phyloP scores from a whole-genome alignment of 2,329 filamentous ascomycete genomes.

The Penicillium sp. region DNA sequence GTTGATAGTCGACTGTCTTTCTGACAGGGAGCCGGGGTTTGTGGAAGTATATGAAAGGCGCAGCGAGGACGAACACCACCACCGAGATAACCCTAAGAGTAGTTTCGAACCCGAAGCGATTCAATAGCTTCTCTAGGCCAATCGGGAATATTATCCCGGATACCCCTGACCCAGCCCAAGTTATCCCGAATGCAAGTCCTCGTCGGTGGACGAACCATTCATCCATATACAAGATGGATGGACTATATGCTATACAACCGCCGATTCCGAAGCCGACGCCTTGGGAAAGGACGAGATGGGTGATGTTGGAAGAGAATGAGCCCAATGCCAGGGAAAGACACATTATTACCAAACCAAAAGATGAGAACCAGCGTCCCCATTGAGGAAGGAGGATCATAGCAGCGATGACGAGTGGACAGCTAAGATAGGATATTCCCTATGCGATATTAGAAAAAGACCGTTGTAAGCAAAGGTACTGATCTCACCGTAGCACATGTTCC shows the following conservation, averaged over 20 bases:
- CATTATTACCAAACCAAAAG: constrained; percentile 17
- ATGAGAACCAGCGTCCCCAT: constrained; percentile 17
- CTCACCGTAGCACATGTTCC: constrained; percentile 27
- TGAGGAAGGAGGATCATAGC: constrained; percentile 18
- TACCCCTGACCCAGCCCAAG: constrained; percentile 34
- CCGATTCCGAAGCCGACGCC: constrained; percentile 36
- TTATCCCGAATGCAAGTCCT: constrained; percentile 39
- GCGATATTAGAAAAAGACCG: background rate
- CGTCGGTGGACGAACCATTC: constrained; percentile 45
- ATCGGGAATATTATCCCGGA: constrained; percentile 42
- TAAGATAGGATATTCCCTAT: constrained; percentile 22
- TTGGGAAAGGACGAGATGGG: constrained; percentile 22
- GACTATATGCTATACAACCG: constrained; percentile 43
- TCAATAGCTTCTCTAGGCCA: constrained; percentile 37
- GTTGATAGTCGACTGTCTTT: constrained; percentile 23
- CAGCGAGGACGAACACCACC: constrained; percentile 18
- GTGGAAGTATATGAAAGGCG: constrained; percentile 31
- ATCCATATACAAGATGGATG: constrained; percentile 41
- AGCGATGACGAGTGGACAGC: constrained; percentile 17
- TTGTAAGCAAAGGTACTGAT: fast-evolving
- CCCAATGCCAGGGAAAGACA: constrained; percentile 20
- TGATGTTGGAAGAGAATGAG: constrained; percentile 21
- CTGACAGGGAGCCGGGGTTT: constrained; percentile 36
- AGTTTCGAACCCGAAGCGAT: constrained; percentile 37
- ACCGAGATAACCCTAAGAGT: constrained; percentile 40